Base-by-base conservation (phyloP, 73 alveolate species). In the Stentor coeruleus region DNA sequence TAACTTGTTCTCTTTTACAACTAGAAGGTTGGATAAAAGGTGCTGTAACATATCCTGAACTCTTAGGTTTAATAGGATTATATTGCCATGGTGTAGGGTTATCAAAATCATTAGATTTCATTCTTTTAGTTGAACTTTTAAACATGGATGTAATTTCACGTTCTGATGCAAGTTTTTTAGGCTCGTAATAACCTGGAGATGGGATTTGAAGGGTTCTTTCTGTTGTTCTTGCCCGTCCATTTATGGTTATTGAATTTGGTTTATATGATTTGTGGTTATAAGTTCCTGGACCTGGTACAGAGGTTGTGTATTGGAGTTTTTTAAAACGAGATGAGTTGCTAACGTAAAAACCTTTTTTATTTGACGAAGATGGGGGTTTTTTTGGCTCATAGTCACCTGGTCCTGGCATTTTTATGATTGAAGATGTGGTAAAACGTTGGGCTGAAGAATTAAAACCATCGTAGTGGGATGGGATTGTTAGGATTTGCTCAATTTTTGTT, bases 1-100 rank as follows among this genome's bases (percentile, higher is more conserved):
- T 88, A 3, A 91, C 89, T 42, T 89, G 82, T 3, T 87, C 87
- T 38, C 88, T 91, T 82, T 77, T 74, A 59, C 74, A 77, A 38
- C 89, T 74, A 15, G 77, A 35, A 26, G 94, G 96, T 38, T 4
- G 39, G 60, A 41, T 72, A 60, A 90, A 88, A 0, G 87, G 58
- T 14, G 84, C 38, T 11, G 96, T n/a, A 6, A 59, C 75, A 2
- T 26, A 38, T 39, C 66, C 84, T 14, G 74, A 55, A 14, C 49
- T 30, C 59, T 35, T 59, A 14, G 37, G 72, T 40, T 59, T 74
- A 6, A 81, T 40, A 2, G 79, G n/a, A 66, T 66, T 66, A 40
- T 66, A 66, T 15, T 66, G 79, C 41, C 79, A 66, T 0, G 79
- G 79, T 33, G 36, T 26, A 20, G 79, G 79, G n/a, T 37, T 40